phyloP scores from a whole-genome alignment of 495 filamentous ascomycete genomes.

The Penicillium cinerascens region DNA sequence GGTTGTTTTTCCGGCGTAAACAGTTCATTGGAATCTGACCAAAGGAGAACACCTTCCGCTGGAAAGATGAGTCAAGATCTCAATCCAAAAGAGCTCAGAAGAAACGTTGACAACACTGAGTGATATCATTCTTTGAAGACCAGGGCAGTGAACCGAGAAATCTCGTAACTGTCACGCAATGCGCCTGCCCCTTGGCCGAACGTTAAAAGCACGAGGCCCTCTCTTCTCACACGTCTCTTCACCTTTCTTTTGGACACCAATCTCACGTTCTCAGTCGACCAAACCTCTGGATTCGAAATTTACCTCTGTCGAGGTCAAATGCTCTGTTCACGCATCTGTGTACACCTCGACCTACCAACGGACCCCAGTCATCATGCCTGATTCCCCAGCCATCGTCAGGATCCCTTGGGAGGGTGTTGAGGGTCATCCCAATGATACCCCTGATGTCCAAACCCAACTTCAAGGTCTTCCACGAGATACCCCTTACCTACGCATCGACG shows the following conservation, averaged over 20 bases:
- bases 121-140: too few relatives aligned
- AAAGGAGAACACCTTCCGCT: too few relatives aligned
- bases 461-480: conserved; percentile 13
- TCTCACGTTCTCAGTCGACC: too few relatives aligned
- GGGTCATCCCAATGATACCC: conserved; percentile 2
- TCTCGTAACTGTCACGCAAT: too few relatives aligned
- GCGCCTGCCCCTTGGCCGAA: too few relatives aligned
- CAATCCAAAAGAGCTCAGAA: too few relatives aligned
- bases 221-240: too few relatives aligned
- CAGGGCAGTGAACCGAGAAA: too few relatives aligned
- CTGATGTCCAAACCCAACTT: conserved; percentile 16
- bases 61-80: too few relatives aligned
- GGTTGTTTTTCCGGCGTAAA: background rate
- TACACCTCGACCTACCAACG: background rate
- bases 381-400: conserved; percentile 3
- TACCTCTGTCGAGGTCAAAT: background rate
- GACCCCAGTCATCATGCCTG: conserved; percentile 5
- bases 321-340: background rate
- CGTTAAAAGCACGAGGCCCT: too few relatives aligned
- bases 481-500: conserved; percentile 9
- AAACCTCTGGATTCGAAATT: background rate
- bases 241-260: too few relatives aligned
- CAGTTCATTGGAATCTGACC: background rate
- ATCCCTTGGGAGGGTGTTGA: conserved; percentile 12
- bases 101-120: too few relatives aligned